Percentiles rank a stretch among this genome's conserved stretches.
phyloP scores from a whole-genome alignment of 2,329 filamentous ascomycete species.

The Aspergillus unguis region DNA sequence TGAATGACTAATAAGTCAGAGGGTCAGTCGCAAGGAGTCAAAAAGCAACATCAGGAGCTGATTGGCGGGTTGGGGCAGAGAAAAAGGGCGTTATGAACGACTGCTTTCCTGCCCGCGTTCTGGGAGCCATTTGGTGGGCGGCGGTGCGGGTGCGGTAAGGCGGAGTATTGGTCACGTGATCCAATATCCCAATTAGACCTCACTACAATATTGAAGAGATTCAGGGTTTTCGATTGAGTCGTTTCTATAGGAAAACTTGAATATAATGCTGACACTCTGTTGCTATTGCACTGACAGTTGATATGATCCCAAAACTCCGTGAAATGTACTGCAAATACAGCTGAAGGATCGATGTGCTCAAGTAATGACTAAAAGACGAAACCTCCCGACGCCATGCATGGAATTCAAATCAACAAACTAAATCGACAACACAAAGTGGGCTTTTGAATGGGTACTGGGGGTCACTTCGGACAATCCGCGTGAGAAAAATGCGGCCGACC shows the following conservation, averaged over 20 bases:
- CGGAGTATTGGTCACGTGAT: not conserved
- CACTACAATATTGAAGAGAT: not conserved
- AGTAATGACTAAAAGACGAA: conserved; percentile 10
- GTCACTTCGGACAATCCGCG: not conserved
- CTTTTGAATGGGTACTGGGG: conserved; percentile 9
- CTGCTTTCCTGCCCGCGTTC: conserved; percentile 36
- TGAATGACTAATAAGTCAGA: conserved; percentile 27
- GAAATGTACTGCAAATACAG: conserved; percentile 13
- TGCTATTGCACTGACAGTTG: conserved; percentile 4
- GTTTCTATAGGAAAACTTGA: not conserved
- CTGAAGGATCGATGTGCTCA: conserved; percentile 8
- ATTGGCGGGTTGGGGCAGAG: conserved; percentile 31
- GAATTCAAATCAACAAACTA: conserved; percentile 5
- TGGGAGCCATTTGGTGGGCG: conserved; percentile 3
- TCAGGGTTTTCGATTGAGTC: not conserved
- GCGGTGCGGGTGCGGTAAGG: not conserved
- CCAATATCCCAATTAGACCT: not conserved
- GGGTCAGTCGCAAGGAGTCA: conserved; percentile 21
- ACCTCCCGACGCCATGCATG: conserved; percentile 22
- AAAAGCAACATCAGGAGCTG: conserved; percentile 26
- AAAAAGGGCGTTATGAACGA: conserved; percentile 41
- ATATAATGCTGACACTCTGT: conserved; percentile 1
- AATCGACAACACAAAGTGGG: conserved; percentile 5
- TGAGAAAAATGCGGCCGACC: conserved; percentile 1
- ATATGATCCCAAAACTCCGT: conserved; percentile 15